A percentile compares a stretch with the other conserved stretches of the same genome.
phyloP scores from a whole-genome alignment of 164 flowering plant species.

The Piper betle region DNA sequence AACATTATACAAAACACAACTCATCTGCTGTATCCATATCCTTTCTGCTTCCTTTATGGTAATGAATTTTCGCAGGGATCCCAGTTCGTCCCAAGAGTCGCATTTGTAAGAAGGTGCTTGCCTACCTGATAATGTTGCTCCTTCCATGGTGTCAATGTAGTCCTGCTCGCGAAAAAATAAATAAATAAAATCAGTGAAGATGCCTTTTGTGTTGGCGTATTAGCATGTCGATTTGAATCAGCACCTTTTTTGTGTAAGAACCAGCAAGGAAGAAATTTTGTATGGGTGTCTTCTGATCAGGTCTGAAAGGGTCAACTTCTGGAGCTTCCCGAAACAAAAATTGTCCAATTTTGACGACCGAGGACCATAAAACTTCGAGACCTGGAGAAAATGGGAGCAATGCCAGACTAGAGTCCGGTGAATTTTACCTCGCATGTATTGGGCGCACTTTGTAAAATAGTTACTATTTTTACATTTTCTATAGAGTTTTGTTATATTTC shows the following conservation, averaged over 20 bases:
- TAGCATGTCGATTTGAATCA: neutral
- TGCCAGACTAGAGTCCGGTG: no score
- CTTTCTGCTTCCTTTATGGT: no score
- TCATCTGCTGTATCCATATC: slow-evolving; percentile 22
- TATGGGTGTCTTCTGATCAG: slow-evolving; percentile 88
- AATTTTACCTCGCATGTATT: no score
- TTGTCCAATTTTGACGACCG: slow-evolving; percentile 90
- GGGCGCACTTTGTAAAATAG: no score
- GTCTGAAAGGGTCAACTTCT: slow-evolving; percentile 90
- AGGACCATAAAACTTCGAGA: slow-evolving; percentile 80
- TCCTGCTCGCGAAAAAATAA: slow-evolving; percentile 37
- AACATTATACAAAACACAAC: slow-evolving; percentile 14
- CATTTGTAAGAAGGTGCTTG: slow-evolving; percentile 88
- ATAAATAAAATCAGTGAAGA: no score
- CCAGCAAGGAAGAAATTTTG: slow-evolving; percentile 92
- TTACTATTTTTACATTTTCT: no score
- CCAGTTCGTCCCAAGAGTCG: slow-evolving; percentile 64
- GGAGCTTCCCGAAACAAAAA: slow-evolving; percentile 91
- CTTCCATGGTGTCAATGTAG: slow-evolving; percentile 97
- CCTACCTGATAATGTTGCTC: slow-evolving; percentile 91
- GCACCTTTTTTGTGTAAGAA: slow-evolving; percentile 96
- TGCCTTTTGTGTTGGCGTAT: neutral
- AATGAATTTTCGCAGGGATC: slow-evolving; percentile 33
- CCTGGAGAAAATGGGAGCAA: slow-evolving; percentile 90
- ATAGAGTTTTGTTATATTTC: no score